phyloP scores from a whole-genome alignment of 2,329 filamentous ascomycete species.

The Curvularia eragrostidis region DNA sequence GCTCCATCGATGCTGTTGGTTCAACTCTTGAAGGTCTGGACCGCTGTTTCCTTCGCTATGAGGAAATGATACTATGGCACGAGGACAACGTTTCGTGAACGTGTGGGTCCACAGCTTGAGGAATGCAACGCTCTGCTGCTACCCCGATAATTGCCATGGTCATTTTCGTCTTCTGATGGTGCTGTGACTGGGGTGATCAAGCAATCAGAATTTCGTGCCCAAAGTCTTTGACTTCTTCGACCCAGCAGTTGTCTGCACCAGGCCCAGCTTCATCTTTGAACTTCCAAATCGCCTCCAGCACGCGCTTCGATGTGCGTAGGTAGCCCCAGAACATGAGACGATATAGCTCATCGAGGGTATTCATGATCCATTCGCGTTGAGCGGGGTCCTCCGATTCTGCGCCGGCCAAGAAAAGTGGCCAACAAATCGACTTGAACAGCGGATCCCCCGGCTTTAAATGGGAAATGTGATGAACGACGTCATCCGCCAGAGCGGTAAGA shows the following conservation, averaged over 20 bases:
- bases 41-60: background rate
- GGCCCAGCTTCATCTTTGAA: slow-evolving; percentile 34
- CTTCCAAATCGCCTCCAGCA: slow-evolving; percentile 46
- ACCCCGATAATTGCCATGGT: background rate
- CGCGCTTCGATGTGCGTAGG: slow-evolving; percentile 43
- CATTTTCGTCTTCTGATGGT: background rate
- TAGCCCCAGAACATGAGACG: slow-evolving; percentile 49
- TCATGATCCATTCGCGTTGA: slow-evolving; percentile 61
- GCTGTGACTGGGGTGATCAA: slow-evolving; percentile 19
- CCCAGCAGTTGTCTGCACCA: slow-evolving; percentile 42
- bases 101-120: background rate
- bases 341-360: slow-evolving; percentile 50
- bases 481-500: slow-evolving; percentile 52
- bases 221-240: slow-evolving; percentile 42
- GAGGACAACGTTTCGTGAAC: background rate
- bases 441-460: slow-evolving; percentile 58
- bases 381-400: slow-evolving; percentile 59
- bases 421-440: slow-evolving; percentile 66
- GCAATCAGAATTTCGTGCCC: slow-evolving; percentile 45
- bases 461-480: slow-evolving; percentile 61
- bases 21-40: background rate
- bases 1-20: background rate
- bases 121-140: background rate
- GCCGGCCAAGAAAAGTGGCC: slow-evolving; percentile 65
- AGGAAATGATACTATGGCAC: background rate